Evolutionary conservation across 208 protist species (phyloP), one percentile per base, ranked within the genome.

Genomic region (Leishmania tarentolae): DNA sequence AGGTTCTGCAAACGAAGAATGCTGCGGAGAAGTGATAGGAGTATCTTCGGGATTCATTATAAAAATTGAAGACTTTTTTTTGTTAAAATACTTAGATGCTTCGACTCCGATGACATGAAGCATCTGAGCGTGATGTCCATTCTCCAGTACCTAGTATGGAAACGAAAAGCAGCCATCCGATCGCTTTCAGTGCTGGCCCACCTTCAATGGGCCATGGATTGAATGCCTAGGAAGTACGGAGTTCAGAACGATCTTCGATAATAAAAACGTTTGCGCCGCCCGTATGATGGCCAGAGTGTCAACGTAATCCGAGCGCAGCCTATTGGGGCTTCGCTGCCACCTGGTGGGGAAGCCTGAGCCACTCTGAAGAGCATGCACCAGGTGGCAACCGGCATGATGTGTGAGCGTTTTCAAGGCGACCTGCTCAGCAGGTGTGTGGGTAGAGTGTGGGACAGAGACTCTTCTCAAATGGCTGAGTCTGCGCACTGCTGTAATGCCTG

Each of bases 1-100:
- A 94, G 84, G 91, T 99, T 80, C 88, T 99, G 68, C 91, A 91
- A 83, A 91, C 92, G 84, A 99, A 99, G 95, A 97, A 97, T 86
- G 92, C 93, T 59, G 90, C 88, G 31, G 89, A 95, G 76, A 93
- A 91, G 72, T 94, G 93, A 88, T 37, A 2, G 6, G 7, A 37
- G 59, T 66, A 37, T 37, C n/a, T 4, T 37, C n/a, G 3, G 59
- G n/a, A 17, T 21, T 74, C 17, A 28, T 21, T 0, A 52, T 44
- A 42, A 72, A 76, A 46, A 69, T 31, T 0, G 24, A 21, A 46
- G 28, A 1, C 6, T 15, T 24, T 31, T 76, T 31, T 76, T 61
- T 80, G 56, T 84, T 80, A 66, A 81, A 61, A n/a, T 59, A 28
- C 8, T 61, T 13, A 61, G 7, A 61, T 4, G n/a, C 24, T 61